phyloP scores from a whole-genome alignment of 352 stramenopile species.

The Phytophthora citricola region DNA sequence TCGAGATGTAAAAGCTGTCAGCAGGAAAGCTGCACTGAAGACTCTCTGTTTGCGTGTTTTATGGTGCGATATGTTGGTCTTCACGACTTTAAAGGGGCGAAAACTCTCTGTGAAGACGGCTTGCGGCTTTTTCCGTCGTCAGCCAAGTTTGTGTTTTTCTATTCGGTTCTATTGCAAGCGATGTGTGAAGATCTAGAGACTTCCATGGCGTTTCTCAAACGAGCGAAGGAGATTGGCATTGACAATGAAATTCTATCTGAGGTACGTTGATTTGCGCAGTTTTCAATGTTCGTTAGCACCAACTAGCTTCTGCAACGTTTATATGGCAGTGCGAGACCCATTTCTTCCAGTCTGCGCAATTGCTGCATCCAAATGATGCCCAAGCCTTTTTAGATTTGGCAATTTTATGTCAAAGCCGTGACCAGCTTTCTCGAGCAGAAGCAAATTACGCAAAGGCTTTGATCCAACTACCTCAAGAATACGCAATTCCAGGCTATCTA shows the following conservation, averaged over 20 bases:
- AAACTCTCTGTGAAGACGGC: constrained; percentile 42
- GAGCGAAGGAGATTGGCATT: constrained; percentile 25
- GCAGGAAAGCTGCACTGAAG: constrained; percentile 40
- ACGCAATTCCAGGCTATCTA: constrained; percentile 63
- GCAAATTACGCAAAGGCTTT: constrained; percentile 60
- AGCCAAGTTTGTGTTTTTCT: constrained; percentile 50
- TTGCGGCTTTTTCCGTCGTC: constrained; percentile 49
- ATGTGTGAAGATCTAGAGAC: constrained; percentile 54
- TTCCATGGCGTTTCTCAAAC: constrained; percentile 41
- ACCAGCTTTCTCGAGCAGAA: constrained; percentile 55
- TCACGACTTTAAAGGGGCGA: constrained; percentile 52
- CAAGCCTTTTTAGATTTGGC: constrained; percentile 62
- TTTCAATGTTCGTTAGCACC: neutral
- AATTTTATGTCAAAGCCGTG: constrained; percentile 59
- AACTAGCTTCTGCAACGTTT: neutral
- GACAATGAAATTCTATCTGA: constrained; percentile 36
- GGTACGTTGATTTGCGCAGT: constrained; percentile 29
- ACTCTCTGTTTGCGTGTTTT: constrained; percentile 55
- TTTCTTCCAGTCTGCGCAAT: constrained; percentile 61
- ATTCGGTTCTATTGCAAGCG: constrained; percentile 44
- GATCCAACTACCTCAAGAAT: constrained; percentile 44
- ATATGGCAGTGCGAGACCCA: constrained; percentile 46
- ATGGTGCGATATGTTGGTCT: constrained; percentile 58
- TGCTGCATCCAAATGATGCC: constrained; percentile 56
- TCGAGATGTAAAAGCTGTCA: constrained; percentile 40